A percentile compares a stretch with the other conserved stretches of the same genome.
Evolutionary conservation across 306 rosid genomes (phyloP).

Genomic region (Citrullus colocynthis): DNA sequence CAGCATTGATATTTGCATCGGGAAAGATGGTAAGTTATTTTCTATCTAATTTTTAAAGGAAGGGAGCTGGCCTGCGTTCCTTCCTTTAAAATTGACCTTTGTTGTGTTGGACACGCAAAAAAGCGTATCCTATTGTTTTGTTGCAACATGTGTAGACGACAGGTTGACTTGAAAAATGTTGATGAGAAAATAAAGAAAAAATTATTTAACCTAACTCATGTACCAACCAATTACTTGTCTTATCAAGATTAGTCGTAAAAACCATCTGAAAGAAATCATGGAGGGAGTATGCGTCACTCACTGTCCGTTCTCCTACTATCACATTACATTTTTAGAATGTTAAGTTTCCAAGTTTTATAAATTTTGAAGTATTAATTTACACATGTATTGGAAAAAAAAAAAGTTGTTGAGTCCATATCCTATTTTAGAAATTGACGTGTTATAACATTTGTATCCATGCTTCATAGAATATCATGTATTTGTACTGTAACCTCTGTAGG

Average conservation of each 20-base stretch:
- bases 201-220: not conserved
- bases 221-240: not conserved
- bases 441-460: too few species aligned
- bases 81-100: not conserved
- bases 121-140: not conserved
- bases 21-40: slow-evolving; percentile 71
- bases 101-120: not conserved
- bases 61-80: too few species aligned
- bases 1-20: slow-evolving; percentile 89
- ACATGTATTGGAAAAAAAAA: too few species aligned
- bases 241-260: not conserved
- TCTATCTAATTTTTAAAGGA: not conserved
- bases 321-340: too few species aligned
- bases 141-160: not conserved
- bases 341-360: too few species aligned
- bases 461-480: not conserved
- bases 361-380: too few species aligned
- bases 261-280: not conserved
- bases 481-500: not conserved
- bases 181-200: not conserved
- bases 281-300: not conserved
- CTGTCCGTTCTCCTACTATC: too few species aligned
- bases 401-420: too few species aligned
- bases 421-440: too few species aligned
- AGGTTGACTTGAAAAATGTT: not conserved